Evolutionary conservation across 1,139 yeast genomes (phyloP), one percentile per base, ranked within the genome.

Genomic region (Wickerhamiella infanticola): DNA sequence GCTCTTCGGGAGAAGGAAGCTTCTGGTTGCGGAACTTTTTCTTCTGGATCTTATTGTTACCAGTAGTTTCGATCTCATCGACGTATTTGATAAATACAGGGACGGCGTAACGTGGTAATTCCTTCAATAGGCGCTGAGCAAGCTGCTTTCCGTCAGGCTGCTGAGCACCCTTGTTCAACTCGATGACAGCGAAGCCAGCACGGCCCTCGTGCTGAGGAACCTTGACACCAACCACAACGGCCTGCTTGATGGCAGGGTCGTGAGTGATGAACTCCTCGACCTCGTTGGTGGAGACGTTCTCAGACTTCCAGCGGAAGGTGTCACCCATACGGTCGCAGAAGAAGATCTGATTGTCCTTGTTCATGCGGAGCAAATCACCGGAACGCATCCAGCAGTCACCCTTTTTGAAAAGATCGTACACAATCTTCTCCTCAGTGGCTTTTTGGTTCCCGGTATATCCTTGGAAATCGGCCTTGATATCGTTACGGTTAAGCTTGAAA

Each of bases 291-390:
- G 93, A 79, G 35, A 90, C 96, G 64, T 90, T 88, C 65, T 90
- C 98, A 2, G 94, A 82, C 65, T 86, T 88, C 97, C 97, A 90
- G 55, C 98, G 74, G 69, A 82, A 90, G 0, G 97, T 88, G 60
- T 90, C 98, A 37, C 98, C 98, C 59, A 88, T 67, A 58, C 98
- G 70, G 65, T 88, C 98, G 43, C 85, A 86, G 63, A 90, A 90
- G 63, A 81, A 85, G 57, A 82, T 69, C 55, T 81, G 67, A 1
- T 86, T 82, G 53, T 80, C 74, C 35, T 68, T 68, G 60, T 86
- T 95, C 60, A 70, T 67, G 55, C 69, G 75, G 58, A 88, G 69
- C 55, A 90, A 69, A 61, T 90, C 98, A 41, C 96, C 97, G 37
- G 84, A 74, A 59, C 96, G 73, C 57, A 81, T 80, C 81, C 86